A percentile compares a stretch with the other conserved stretches of the same genome.
Conservation (phyloP, 495 filamentous ascomycete genomes). For the Neurospora intermedia region DNA sequence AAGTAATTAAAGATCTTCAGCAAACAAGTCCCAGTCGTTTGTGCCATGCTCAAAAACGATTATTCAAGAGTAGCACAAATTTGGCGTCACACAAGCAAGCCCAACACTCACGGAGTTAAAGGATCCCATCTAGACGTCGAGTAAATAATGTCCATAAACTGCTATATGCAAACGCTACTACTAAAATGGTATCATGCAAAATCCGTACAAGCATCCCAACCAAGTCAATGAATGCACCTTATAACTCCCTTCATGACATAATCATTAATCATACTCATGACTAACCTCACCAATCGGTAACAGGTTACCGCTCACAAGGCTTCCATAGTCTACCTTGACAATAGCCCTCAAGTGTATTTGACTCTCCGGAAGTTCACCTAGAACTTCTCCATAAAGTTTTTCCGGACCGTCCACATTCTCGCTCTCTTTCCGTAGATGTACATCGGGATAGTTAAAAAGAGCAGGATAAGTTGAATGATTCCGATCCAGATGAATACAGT, state of each 20-base stretch:
- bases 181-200: not conserved
- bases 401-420: slow-evolving; percentile 92
- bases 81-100: not conserved
- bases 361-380: slow-evolving; percentile 24
- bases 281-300: not conserved
- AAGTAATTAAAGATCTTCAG: not conserved
- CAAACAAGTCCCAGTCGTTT: not conserved
- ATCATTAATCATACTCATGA: not conserved
- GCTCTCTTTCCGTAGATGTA: slow-evolving; percentile 92
- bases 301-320: not conserved
- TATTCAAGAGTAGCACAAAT: not conserved
- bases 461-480: slow-evolving; percentile 69
- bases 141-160: not conserved
- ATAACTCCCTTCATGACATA: not conserved
- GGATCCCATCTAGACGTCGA: not conserved
- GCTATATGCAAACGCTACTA: not conserved
- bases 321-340: not conserved
- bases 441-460: slow-evolving; percentile 78
- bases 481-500: slow-evolving; percentile 73
- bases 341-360: not conserved
- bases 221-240: not conserved
- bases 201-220: not conserved
- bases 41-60: not conserved
- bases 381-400: slow-evolving; percentile 82
- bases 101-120: not conserved